Conservation (phyloP, 805 yeast genomes). For the Nakazawaea peltata region DNA sequence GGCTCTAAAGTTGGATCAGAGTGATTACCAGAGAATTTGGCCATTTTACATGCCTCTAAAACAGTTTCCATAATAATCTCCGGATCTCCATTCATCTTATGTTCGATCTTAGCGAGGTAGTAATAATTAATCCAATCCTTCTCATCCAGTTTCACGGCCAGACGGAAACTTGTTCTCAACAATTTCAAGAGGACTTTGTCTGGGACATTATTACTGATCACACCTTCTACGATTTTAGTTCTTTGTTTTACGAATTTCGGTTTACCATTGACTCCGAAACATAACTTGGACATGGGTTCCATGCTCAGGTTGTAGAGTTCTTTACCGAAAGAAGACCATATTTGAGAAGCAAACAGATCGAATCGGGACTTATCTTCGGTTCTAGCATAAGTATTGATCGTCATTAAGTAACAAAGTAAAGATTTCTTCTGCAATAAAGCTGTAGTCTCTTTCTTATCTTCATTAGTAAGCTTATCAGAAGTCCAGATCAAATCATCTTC, state of each 20-base stretch:
- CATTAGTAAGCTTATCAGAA: conserved; percentile 64
- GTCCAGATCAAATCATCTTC: conserved; percentile 94
- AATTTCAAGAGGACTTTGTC: conserved; percentile 25
- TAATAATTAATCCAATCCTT: conserved; percentile 57
- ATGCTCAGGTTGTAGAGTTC: conserved; percentile 51
- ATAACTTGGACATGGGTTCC: conserved; percentile 58
- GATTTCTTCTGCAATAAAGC: conserved; percentile 64
- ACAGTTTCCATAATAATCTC: conserved; percentile 31
- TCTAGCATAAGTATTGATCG: conserved; percentile 36
- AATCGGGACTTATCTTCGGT: conserved; percentile 14
- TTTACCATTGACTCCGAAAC: conserved; percentile 35
- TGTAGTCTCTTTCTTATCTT: conserved; percentile 52
- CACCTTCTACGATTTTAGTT: conserved; percentile 15
- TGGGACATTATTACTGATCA: background rate
- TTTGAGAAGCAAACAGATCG: conserved; percentile 25
- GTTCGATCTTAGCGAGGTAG: conserved; percentile 45
- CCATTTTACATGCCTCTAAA: conserved; percentile 34
- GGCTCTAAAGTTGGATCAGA: conserved; percentile 69
- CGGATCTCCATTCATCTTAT: conserved; percentile 13
- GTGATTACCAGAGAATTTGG: conserved; percentile 27
- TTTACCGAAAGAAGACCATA: conserved; percentile 49
- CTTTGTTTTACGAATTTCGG: conserved; percentile 26
- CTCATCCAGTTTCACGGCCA: conserved; percentile 36
- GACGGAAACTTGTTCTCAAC: conserved; percentile 33
- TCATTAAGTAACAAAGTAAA: conserved; percentile 68